These are phyloP conservation scores for Leccinum fallax DNA, from an alignment of 1,284 basidiomycete genomes.

Conservation along the genomic window DNA sequence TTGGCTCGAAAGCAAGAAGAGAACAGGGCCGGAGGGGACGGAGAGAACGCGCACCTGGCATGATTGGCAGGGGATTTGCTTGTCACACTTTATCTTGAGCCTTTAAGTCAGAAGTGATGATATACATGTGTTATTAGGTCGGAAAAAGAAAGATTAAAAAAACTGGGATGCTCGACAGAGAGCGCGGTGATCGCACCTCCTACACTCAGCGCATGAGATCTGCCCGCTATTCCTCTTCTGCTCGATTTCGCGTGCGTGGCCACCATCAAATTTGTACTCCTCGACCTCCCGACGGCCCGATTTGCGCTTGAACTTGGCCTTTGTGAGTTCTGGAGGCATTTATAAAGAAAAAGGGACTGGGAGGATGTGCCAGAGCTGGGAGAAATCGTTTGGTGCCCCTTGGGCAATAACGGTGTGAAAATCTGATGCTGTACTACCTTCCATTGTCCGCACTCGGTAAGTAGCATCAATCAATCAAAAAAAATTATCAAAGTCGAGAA, in stretches of 20 bases:
- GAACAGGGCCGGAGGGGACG: background rate
- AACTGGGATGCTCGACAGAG: constrained; percentile 12
- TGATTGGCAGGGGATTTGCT: constrained; percentile 71
- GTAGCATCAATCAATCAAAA: constrained; percentile 6
- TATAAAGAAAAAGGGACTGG: background rate
- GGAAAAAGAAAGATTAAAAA: constrained; percentile 20
- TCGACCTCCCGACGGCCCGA: constrained; percentile 49
- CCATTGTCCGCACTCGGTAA: constrained; percentile 10
- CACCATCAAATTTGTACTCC: constrained; percentile 50
- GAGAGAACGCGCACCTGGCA: constrained; percentile 50
- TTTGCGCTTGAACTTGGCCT: constrained; percentile 49
- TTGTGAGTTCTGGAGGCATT: constrained; percentile 54
- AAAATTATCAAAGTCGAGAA: background rate
- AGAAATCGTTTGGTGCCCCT: constrained; percentile 11
- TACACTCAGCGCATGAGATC: constrained; percentile 70
- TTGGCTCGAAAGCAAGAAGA: background rate
- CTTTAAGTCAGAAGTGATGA: constrained; percentile 36
- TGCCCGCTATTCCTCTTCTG: constrained; percentile 49
- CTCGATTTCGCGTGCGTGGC: constrained; percentile 55
- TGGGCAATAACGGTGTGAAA: constrained; percentile 30
- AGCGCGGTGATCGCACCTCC: constrained; percentile 54
- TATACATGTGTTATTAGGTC: constrained; percentile 15
- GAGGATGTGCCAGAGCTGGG: constrained; percentile 13
- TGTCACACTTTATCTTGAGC: constrained; percentile 77
- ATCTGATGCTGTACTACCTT: constrained; percentile 16